Percentiles rank a stretch among this genome's conserved stretches.
These are phyloP conservation scores for Eutypa lata DNA, from an alignment of 2,329 filamentous ascomycete genomes.

Conservation along the genomic window DNA sequence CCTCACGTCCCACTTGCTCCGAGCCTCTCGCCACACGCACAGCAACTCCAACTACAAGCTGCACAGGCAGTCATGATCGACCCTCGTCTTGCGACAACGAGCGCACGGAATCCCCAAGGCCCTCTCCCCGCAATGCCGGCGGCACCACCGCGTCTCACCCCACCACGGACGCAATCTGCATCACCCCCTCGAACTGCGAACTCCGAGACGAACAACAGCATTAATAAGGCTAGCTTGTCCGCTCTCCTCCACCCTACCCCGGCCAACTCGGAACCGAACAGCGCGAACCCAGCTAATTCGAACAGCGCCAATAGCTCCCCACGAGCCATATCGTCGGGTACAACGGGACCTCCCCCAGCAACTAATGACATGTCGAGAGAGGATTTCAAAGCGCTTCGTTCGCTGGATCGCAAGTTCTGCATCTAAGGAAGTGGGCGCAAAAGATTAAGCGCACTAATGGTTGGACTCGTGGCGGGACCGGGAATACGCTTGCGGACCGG, in stretches of 20 bases:
- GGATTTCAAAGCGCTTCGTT: conserved; percentile 62
- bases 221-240: conserved; percentile 45
- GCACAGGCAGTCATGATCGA: conserved; percentile 40
- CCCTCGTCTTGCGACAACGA: conserved; percentile 30
- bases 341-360: not conserved
- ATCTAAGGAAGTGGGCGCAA: conserved; percentile 18
- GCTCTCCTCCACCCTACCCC: conserved; percentile 49
- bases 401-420: conserved; percentile 60
- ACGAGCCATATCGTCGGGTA: conserved; percentile 30
- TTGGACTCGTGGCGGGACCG: not conserved
- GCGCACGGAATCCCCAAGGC: conserved; percentile 37
- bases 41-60: conserved; percentile 42
- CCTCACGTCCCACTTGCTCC: not conserved
- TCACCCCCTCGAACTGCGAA: conserved; percentile 45
- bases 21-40: conserved; percentile 37
- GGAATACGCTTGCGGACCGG: not conserved
- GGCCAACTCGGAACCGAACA: conserved; percentile 43
- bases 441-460: too few species aligned
- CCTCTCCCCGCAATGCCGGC: conserved; percentile 40
- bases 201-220: conserved; percentile 24
- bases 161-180: conserved; percentile 45
- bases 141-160: conserved; percentile 31
- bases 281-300: conserved; percentile 38
- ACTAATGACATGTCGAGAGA: conserved; percentile 40
- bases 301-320: conserved; percentile 49